These are phyloP conservation scores for Glycine latifolia DNA, from an alignment of 306 rosid species.

Conservation along the genomic window DNA sequence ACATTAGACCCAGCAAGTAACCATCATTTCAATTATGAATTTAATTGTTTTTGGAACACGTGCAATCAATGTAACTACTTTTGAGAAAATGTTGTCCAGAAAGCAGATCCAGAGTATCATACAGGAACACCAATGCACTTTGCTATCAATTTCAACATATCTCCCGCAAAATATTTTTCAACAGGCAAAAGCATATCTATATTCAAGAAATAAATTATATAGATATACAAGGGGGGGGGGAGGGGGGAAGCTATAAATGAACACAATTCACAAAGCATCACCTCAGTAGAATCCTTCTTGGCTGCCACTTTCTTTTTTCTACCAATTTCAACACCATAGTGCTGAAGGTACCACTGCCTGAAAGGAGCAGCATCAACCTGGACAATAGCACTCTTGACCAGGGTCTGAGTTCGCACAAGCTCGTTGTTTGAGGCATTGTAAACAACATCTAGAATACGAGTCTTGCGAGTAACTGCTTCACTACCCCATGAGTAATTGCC, in stretches of 20 bases:
- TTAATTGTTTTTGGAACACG: too few species aligned
- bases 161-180: not conserved
- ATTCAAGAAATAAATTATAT: not conserved
- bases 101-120: not conserved
- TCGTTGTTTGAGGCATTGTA: conserved; percentile 71
- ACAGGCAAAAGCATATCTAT: not conserved
- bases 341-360: conserved; percentile 73
- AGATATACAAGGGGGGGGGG: too few species aligned
- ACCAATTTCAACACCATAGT: conserved; percentile 65
- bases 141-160: not conserved
- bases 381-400: conserved; percentile 66
- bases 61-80: not conserved
- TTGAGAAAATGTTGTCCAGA: too few species aligned
- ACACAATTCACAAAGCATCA: conserved; percentile 12
- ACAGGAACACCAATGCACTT: not conserved
- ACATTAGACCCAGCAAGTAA: too few species aligned
- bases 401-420: conserved; percentile 66
- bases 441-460: conserved; percentile 64
- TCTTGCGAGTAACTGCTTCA: conserved; percentile 62
- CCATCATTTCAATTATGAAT: too few species aligned
- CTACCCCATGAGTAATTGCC: conserved; percentile 69
- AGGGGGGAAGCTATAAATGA: too few species aligned
- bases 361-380: conserved; percentile 72
- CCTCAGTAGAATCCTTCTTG: conserved; percentile 60
- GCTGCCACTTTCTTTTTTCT: conserved; percentile 58